Evolutionary conservation across 371 early-diverging fungal genomes (phyloP).

Genomic region (Mucor circinelloides): DNA sequence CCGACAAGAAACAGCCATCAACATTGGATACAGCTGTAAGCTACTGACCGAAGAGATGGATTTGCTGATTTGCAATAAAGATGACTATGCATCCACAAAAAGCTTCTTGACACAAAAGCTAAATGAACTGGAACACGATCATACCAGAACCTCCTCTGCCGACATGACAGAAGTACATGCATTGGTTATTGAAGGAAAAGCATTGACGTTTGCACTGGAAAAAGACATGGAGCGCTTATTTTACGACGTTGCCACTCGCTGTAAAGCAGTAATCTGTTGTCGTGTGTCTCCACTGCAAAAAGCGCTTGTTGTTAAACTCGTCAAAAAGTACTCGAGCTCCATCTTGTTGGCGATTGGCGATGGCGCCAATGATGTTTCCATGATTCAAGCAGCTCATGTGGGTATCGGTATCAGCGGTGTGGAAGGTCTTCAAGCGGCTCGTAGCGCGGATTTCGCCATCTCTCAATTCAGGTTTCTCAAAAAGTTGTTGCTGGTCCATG

Average conservation of each 20-base stretch:
- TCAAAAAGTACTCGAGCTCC: conserved; percentile 75
- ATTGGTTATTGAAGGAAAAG: conserved; percentile 70
- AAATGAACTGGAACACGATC: conserved; percentile 5
- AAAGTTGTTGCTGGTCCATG: conserved; percentile 89
- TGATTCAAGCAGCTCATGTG: conserved; percentile 97
- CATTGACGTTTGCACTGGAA: conserved; percentile 68
- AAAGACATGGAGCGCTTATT: conserved; percentile 66
- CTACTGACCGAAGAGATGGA: conserved; percentile 84
- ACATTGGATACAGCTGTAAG: conserved; percentile 91
- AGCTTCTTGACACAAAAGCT: conserved; percentile 71
- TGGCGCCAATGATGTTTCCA: conserved; percentile 98
- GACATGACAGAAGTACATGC: conserved; percentile 48
- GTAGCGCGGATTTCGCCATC: conserved; percentile 95
- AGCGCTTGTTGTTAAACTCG: conserved; percentile 86
- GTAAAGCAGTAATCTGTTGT: conserved; percentile 89
- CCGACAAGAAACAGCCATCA: conserved; percentile 92
- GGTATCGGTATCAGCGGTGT: conserved; percentile 96
- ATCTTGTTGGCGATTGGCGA: conserved; percentile 93
- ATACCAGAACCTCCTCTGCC: not conserved
- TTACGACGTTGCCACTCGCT: conserved; percentile 73
- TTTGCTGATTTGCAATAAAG: conserved; percentile 75
- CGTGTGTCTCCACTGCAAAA: conserved; percentile 94
- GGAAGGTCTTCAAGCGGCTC: conserved; percentile 96
- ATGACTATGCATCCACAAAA: conserved; percentile 68
- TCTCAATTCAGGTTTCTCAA: conserved; percentile 90